phyloP scores from a whole-genome alignment of 2,329 filamentous ascomycete species.

The Dothistroma septosporum region DNA sequence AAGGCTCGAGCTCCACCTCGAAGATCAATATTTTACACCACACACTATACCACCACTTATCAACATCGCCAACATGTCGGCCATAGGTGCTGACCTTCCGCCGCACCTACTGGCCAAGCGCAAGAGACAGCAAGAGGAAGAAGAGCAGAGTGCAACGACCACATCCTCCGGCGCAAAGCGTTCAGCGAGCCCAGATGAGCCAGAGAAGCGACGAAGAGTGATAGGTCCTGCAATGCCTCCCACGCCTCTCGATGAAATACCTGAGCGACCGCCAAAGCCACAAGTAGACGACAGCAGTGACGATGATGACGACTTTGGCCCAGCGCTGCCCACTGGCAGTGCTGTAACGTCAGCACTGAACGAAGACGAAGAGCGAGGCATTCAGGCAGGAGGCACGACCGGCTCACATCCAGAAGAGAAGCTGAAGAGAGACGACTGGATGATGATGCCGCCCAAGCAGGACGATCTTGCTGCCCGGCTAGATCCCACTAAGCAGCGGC shows the following conservation, averaged over 20 bases:
- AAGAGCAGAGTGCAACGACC: slow-evolving; percentile 35
- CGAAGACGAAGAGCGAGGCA: slow-evolving; percentile 29
- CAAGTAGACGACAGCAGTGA: slow-evolving; percentile 32
- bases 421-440: slow-evolving; percentile 68
- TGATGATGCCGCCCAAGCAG: slow-evolving; percentile 49
- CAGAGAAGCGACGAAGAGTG: slow-evolving; percentile 50
- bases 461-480: slow-evolving; percentile 55
- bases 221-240: slow-evolving; percentile 56
- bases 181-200: slow-evolving; percentile 37
- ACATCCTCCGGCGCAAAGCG: slow-evolving; percentile 38
- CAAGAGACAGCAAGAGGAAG: slow-evolving; percentile 47
- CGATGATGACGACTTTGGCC: slow-evolving; percentile 44
- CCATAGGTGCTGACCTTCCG: slow-evolving; percentile 67
- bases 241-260: slow-evolving; percentile 46
- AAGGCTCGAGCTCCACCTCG: neutral
- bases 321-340: slow-evolving; percentile 38
- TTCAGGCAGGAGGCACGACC: slow-evolving; percentile 20
- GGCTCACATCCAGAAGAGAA: slow-evolving; percentile 17
- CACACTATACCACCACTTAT: slow-evolving; percentile 3
- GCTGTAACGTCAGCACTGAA: slow-evolving; percentile 4
- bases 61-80: slow-evolving; percentile 51
- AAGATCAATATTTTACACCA: neutral
- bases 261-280: slow-evolving; percentile 35
- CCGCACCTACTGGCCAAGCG: slow-evolving; percentile 56
- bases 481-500: slow-evolving; percentile 79